A percentile compares a stretch with the other conserved stretches of the same genome.
phyloP scores from a whole-genome alignment of 1,284 basidiomycete genomes.

The Serendipita sp. region DNA sequence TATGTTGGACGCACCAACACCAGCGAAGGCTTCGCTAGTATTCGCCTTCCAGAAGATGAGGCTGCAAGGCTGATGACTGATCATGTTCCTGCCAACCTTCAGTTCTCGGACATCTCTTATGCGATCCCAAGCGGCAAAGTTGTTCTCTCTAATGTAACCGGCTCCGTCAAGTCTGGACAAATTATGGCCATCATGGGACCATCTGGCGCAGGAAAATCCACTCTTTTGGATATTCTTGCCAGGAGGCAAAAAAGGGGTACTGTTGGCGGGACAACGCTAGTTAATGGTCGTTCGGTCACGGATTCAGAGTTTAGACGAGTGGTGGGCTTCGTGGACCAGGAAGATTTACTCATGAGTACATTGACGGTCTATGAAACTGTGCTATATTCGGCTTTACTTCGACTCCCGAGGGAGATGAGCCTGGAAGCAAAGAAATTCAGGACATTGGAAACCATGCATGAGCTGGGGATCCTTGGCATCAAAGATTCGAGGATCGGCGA shows the following conservation, averaged over 20 bases:
- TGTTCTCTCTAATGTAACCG: slow-evolving; percentile 70
- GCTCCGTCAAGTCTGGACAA: slow-evolving; percentile 73
- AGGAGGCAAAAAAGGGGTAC: slow-evolving; percentile 72
- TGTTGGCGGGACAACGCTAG: slow-evolving; percentile 61
- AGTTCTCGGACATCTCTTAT: slow-evolving; percentile 80
- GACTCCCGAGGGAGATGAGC: slow-evolving; percentile 89
- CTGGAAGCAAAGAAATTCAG: slow-evolving; percentile 85
- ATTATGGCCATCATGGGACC: slow-evolving; percentile 93
- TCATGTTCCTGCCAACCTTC: slow-evolving; percentile 82
- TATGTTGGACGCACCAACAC: slow-evolving; percentile 64
- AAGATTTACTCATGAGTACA: slow-evolving; percentile 92
- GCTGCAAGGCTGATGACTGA: slow-evolving; percentile 78
- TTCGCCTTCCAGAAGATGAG: slow-evolving; percentile 70
- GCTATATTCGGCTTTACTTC: slow-evolving; percentile 78
- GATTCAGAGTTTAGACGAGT: slow-evolving; percentile 72
- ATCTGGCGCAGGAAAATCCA: slow-evolving; percentile 93
- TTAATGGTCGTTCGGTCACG: slow-evolving; percentile 73
- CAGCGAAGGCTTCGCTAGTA: slow-evolving; percentile 54
- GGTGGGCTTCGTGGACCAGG: slow-evolving; percentile 93
- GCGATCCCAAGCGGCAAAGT: slow-evolving; percentile 43
- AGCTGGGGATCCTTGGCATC: slow-evolving; percentile 85
- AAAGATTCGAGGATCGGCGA: slow-evolving; percentile 84
- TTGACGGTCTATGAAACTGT: slow-evolving; percentile 97
- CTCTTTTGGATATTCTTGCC: slow-evolving; percentile 89
- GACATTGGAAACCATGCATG: slow-evolving; percentile 90